Evolutionary conservation across 1,284 basidiomycete species (phyloP), one percentile per base, ranked within the genome.

Genomic region (Meira miltonrushii): DNA sequence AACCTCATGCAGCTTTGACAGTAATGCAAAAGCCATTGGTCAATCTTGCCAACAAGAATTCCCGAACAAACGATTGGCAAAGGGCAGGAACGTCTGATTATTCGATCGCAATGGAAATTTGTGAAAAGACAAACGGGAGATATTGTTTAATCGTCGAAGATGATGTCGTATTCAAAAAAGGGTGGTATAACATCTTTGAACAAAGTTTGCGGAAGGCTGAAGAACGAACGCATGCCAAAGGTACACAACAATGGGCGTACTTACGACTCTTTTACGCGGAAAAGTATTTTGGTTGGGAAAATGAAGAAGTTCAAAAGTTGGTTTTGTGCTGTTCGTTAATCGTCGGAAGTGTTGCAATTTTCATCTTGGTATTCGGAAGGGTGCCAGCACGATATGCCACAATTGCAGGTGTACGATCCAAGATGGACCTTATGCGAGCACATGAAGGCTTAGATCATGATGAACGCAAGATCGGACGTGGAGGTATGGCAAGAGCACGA

Each of bases 241-340:
- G 21, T 17, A n/a, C 50, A 39, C 4, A 41, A 13, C 15, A 39
- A 25, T 53, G 50, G 50, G 50, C 21, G 2, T 41, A 53, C 15
- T 33, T 53, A 17, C 50, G 50, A 19, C 25, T 53, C 12, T 53
- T 53, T 41, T 53, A 28, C 7, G 5, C 50, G n/a, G 50, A 53
- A 53, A 53, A 53, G 25, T 53, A 53, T 33, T 53, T 53, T 15
- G 50, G 50, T 21, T 53, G 50, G 50, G 50, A 53, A 33, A 41
- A 28, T 41, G 39, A 39, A 15, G 50, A 53, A 25, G 50, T 53
- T 13, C 38, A n/a, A 23, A 39, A 39, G 7, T 19, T 53, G 38
- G 37, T 53, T 21, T 12, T 48, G 7, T 2, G 46, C 5, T 48
- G 46, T 25, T 15, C 46, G 12, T 21, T 48, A 25, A 13, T 48